Conservation (phyloP, 352 stramenopile genomes). For the Globisporangium spinosum region DNA sequence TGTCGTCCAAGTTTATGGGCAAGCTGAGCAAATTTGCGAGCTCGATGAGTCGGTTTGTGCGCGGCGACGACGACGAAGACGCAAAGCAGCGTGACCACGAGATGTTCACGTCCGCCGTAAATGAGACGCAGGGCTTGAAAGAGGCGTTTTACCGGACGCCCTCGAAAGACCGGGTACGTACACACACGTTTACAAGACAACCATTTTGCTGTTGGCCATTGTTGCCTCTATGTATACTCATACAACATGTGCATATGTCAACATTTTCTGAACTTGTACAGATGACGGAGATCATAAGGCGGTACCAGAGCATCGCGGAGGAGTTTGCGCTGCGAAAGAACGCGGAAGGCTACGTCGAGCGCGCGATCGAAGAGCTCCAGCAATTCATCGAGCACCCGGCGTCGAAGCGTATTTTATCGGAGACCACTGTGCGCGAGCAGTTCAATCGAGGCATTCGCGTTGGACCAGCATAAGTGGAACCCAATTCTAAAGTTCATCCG, state of each 20-base stretch:
- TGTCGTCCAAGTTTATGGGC: slow-evolving; percentile 78
- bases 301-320: slow-evolving; percentile 71
- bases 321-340: slow-evolving; percentile 58
- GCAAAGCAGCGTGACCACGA: slow-evolving; percentile 30
- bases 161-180: slow-evolving; percentile 54
- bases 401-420: slow-evolving; percentile 60
- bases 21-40: slow-evolving; percentile 65
- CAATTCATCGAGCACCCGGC: slow-evolving; percentile 71
- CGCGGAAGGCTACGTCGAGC: slow-evolving; percentile 64
- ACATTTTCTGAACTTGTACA: slow-evolving; percentile 10
- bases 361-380: slow-evolving; percentile 69
- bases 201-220: background rate
- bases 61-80: slow-evolving; percentile 60
- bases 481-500: background rate
- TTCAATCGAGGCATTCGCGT: slow-evolving; percentile 70
- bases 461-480: slow-evolving; percentile 30
- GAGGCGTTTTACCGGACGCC: slow-evolving; percentile 65
- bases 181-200: background rate
- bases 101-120: slow-evolving; percentile 38
- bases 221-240: background rate
- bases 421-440: slow-evolving; percentile 55
- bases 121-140: slow-evolving; percentile 54
- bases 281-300: slow-evolving; percentile 73
- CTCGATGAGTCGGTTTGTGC: slow-evolving; percentile 54
- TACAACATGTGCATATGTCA: background rate